phyloP scores from a whole-genome alignment of 805 yeast species.

The Kuraishia borneana region DNA sequence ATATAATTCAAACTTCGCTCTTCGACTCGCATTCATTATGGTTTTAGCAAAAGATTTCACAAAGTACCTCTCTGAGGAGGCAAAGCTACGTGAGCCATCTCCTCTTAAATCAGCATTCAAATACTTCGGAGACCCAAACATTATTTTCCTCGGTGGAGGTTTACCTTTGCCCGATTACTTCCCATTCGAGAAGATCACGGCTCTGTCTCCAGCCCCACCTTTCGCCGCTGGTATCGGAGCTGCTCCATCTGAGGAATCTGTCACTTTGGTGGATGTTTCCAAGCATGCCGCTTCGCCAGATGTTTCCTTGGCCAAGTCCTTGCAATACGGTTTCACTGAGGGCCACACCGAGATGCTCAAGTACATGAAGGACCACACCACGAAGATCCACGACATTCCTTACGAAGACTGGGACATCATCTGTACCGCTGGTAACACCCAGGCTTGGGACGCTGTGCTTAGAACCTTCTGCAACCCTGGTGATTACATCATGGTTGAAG shows the following conservation, averaged over 20 bases:
- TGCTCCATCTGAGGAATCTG: slow-evolving; percentile 27
- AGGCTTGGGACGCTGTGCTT: slow-evolving; percentile 81
- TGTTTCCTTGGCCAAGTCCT: slow-evolving; percentile 70
- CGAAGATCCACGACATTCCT: slow-evolving; percentile 34
- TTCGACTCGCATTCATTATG: no score
- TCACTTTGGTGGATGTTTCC: slow-evolving; percentile 24
- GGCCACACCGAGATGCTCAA: slow-evolving; percentile 66
- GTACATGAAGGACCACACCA: slow-evolving; percentile 71
- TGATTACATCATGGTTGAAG: slow-evolving; percentile 65
- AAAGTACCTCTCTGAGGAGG: slow-evolving; percentile 69
- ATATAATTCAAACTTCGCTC: no score
- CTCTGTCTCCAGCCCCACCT: slow-evolving; percentile 70
- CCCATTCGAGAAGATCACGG: slow-evolving; percentile 74
- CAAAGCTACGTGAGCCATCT: slow-evolving; percentile 65
- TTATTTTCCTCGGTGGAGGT: slow-evolving; percentile 92
- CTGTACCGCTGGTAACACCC: slow-evolving; percentile 79
- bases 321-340: slow-evolving; percentile 83
- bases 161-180: slow-evolving; percentile 84
- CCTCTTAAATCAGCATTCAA: slow-evolving; percentile 79
- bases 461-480: slow-evolving; percentile 46
- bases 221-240: slow-evolving; percentile 71
- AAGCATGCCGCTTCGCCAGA: slow-evolving; percentile 39
- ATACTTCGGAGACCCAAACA: slow-evolving; percentile 59
- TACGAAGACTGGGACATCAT: slow-evolving; percentile 68
- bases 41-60: slow-evolving; percentile 53